Base-by-base conservation (phyloP, 2,329 filamentous ascomycete genomes). In the Reticulascus tulasneorum region DNA sequence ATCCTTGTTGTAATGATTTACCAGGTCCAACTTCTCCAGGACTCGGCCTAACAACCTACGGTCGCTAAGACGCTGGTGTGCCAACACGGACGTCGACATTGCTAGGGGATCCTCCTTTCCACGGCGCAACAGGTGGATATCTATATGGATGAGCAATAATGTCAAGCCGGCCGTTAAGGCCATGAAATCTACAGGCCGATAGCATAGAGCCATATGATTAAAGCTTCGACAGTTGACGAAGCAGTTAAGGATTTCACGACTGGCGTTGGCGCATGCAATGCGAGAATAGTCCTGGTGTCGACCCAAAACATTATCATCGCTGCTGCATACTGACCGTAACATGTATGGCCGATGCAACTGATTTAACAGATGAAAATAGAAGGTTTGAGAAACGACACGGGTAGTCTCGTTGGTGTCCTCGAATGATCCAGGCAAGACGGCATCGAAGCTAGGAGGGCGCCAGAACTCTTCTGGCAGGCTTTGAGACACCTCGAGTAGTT, bases 331-430 rank as follows among this genome's bases (percentile, higher is more conserved):
- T 18, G 23, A 2, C 15, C 45, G 47, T 8, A 67, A 40, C 36
- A 64, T 51, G 37, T 59, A 65, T 1, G 65, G 65, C 1, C 67
- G 47, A 39, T 68, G 64, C 0, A 67, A 54, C 33, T 60, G 59
- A 28, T 54, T 53, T 4, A 68, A 44, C 7, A 68, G 47, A 35
- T 55, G 52, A 37, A 61, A 62, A 40, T 67, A 56, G n/a, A 55
- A 46, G 9, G 63, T 42, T 30, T 67, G 63, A n/a, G 50, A 44
- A 26, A 51, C 37, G n/a, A 63, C 40, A 0, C 60, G 56, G 3
- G 53, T 33, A 6, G 49, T 57, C 29, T 66, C 57, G 8, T 40
- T 35, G n/a, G n/a, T n/a, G n/a, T n/a, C n/a, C n/a, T 8, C 17
- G 24, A 27, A 13, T n/a, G 11, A 27, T 6, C 23, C 23, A 25